Conservation (phyloP, 179 eudicot species). For the Amaranthus tricolor region DNA sequence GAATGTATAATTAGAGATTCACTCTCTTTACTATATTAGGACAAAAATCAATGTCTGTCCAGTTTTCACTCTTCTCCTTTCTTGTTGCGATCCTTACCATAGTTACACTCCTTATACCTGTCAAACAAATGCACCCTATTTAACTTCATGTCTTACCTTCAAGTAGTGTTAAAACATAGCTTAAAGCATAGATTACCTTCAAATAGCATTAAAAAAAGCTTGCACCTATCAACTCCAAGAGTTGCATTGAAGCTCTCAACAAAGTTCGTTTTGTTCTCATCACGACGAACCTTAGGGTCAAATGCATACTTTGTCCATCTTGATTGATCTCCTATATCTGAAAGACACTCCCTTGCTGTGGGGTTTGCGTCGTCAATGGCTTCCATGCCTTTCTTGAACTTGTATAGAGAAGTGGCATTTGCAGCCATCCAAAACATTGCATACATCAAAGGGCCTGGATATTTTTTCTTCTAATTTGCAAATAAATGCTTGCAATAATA, state of each 20-base stretch:
- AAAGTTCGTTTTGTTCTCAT: not conserved
- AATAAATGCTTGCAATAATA: not conserved
- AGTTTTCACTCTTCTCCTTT: not conserved
- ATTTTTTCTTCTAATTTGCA: not conserved
- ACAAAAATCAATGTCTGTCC: too few relatives aligned
- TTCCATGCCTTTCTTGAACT: not conserved
- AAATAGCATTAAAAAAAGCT: not conserved
- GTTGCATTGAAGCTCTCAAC: constrained; percentile 5
- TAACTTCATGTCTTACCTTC: too few relatives aligned
- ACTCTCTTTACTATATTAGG: too few relatives aligned
- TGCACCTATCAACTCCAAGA: not conserved
- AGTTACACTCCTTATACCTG: not conserved
- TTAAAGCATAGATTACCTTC: not conserved
- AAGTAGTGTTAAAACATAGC: not conserved
- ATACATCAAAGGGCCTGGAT: not conserved
- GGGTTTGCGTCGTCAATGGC: not conserved
- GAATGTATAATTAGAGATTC: too few relatives aligned
- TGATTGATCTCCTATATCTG: too few relatives aligned
- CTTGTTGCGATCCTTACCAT: not conserved
- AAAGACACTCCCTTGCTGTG: not conserved
- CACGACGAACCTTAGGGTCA: not conserved
- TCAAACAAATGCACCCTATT: not conserved
- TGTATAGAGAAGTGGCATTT: not conserved
- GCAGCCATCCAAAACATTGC: not conserved
- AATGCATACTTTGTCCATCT: not conserved